Conservation (phyloP, 2,329 filamentous ascomycete species). For the Xylariaceae sp. region DNA sequence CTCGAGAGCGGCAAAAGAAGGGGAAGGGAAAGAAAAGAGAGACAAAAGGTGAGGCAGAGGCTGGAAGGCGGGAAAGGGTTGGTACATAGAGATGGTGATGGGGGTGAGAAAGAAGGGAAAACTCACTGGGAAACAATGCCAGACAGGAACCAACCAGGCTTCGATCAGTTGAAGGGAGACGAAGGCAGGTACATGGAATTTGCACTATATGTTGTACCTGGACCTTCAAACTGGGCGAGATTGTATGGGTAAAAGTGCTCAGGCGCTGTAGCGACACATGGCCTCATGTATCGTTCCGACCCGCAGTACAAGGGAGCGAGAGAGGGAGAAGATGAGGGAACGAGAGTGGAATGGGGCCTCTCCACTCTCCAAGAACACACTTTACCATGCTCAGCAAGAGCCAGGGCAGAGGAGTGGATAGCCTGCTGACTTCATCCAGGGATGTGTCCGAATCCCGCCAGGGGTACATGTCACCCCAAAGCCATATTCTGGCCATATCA, state of each 20-base stretch:
- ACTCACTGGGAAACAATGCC: constrained; percentile 24
- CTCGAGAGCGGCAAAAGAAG: constrained; percentile 30
- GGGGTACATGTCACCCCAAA: constrained; percentile 1
- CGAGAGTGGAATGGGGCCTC: constrained; percentile 2
- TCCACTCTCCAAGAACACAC: constrained; percentile 12
- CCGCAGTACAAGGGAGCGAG: constrained; percentile 6
- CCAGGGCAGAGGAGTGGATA: background rate
- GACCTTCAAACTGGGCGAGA: too few species aligned
- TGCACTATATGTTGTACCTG: background rate
- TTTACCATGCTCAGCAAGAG: constrained; percentile 8
- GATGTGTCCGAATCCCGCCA: background rate
- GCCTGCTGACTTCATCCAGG: background rate
- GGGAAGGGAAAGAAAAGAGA: constrained; percentile 27
- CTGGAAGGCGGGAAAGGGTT: constrained; percentile 23
- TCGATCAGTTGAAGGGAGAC: background rate
- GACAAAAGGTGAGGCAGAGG: constrained; percentile 29
- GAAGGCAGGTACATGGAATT: constrained; percentile 4
- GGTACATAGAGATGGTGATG: constrained; percentile 13
- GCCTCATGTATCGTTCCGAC: background rate
- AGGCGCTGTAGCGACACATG: background rate
- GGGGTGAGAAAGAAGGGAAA: constrained; percentile 22
- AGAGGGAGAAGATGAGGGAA: constrained; percentile 14
- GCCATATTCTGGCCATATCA: background rate
- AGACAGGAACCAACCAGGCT: constrained; percentile 5
- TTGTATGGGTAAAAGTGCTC: too few species aligned